Percentiles rank a stretch among this genome's conserved stretches.
Evolutionary conservation across 2,329 filamentous ascomycete species (phyloP).

Genomic region (Anthostomella pinea): DNA sequence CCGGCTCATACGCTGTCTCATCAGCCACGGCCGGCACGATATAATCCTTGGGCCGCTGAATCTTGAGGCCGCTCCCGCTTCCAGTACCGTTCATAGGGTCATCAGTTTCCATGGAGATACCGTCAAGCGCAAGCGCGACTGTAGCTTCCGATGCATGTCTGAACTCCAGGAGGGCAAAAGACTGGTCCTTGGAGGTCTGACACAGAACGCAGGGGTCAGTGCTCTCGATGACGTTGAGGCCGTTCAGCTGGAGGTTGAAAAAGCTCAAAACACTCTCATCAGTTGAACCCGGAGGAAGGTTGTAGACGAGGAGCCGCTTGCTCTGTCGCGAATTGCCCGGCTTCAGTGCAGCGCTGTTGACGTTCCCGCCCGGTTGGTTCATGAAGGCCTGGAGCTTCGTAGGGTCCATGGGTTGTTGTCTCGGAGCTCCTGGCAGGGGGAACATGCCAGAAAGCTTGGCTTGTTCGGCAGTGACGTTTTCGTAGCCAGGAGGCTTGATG

Average conservation of each 20-base stretch:
- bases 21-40: constrained; percentile 82
- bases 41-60: constrained; percentile 92
- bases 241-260: constrained; percentile 96
- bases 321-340: constrained; percentile 91
- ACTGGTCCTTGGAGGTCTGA: constrained; percentile 74
- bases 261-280: constrained; percentile 78
- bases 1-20: constrained; percentile 70
- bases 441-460: constrained; percentile 99
- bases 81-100: constrained; percentile 55
- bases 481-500: constrained; percentile 96
- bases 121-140: constrained; percentile 84
- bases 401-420: constrained; percentile 93
- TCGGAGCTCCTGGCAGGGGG: constrained; percentile 88
- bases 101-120: constrained; percentile 79
- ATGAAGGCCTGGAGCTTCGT: constrained; percentile 93
- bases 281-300: constrained; percentile 68
- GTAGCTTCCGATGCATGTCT: constrained; percentile 84
- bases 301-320: constrained; percentile 86
- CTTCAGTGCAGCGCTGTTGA: constrained; percentile 77
- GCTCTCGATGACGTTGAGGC: constrained; percentile 85
- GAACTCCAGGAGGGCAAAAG: constrained; percentile 89
- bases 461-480: constrained; percentile 96
- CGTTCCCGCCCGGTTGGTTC: constrained; percentile 74
- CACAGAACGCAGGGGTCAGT: constrained; percentile 82
- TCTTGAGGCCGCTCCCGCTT: constrained; percentile 59